These are phyloP conservation scores for Viola odorata DNA, from an alignment of 345 rosid species.

Conservation along the genomic window DNA sequence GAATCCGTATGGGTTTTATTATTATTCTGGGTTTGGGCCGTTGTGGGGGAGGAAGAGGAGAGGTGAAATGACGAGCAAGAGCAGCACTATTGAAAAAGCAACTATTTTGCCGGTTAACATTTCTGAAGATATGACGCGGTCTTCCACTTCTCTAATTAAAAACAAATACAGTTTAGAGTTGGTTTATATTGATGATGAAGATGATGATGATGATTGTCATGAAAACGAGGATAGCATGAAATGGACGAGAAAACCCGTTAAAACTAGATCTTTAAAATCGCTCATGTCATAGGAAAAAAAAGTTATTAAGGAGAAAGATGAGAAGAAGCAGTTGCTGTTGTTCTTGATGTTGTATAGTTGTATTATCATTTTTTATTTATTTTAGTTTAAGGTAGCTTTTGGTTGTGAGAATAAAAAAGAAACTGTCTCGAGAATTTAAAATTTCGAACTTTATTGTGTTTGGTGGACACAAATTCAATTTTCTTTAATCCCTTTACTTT, in stretches of 20 bases:
- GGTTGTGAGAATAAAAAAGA: too few species aligned
- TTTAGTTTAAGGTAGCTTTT: constrained; percentile 3
- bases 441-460: too few species aligned
- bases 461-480: too few species aligned
- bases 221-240: constrained; percentile 37
- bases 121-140: constrained; percentile 21
- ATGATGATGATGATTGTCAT: constrained; percentile 23
- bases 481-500: too few species aligned
- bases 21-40: constrained; percentile 96
- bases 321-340: background rate
- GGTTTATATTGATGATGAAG: constrained; percentile 36
- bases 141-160: constrained; percentile 15
- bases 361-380: background rate
- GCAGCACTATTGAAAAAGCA: background rate
- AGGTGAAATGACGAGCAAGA: constrained; percentile 15
- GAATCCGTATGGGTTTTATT: constrained; percentile 48
- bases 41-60: constrained; percentile 69
- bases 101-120: background rate
- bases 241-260: constrained; percentile 70
- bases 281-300: constrained; percentile 82
- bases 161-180: constrained; percentile 20
- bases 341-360: background rate
- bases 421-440: too few species aligned
- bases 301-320: background rate
- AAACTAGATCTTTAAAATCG: constrained; percentile 89